A percentile compares a stretch with the other conserved stretches of the same genome.
These are phyloP conservation scores for Nemania serpens DNA, from an alignment of 2,329 filamentous ascomycete species.

Conservation along the genomic window DNA sequence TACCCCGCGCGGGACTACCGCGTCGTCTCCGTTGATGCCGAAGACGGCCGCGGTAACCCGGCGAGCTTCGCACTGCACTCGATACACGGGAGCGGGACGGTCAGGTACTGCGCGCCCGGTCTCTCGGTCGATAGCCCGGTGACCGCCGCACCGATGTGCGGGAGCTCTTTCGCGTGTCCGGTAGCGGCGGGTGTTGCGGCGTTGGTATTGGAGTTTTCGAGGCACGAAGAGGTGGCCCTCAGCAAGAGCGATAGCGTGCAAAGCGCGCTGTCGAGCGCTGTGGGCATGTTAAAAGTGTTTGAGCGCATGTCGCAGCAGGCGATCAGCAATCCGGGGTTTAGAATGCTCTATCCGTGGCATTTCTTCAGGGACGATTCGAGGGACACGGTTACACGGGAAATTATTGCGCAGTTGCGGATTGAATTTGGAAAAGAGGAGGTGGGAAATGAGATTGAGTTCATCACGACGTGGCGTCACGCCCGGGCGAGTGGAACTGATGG, in stretches of 20 bases:
- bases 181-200: slow-evolving; percentile 12
- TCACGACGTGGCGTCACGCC: not conserved
- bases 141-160: slow-evolving; percentile 1
- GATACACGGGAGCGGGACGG: not conserved
- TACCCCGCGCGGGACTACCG: slow-evolving; percentile 11
- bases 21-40: slow-evolving; percentile 10
- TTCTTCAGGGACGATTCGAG: not conserved
- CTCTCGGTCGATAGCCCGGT: slow-evolving; percentile 6
- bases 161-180: slow-evolving; percentile 14
- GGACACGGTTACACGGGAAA: slow-evolving; percentile 3
- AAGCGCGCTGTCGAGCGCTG: not conserved
- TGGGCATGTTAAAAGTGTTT: slow-evolving; percentile 5
- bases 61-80: not conserved
- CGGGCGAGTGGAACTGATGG: no score
- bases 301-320: slow-evolving; percentile 6
- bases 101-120: slow-evolving; percentile 11
- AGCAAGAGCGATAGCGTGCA: slow-evolving; percentile 3
- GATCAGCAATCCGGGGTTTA: slow-evolving; percentile 1
- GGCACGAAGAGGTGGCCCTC: not conserved
- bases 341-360: slow-evolving; percentile 14
- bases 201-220: slow-evolving; percentile 8
- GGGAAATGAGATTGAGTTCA: not conserved
- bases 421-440: slow-evolving; percentile 5
- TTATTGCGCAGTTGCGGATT: not conserved
- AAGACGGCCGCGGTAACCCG: slow-evolving; percentile 9